These are phyloP conservation scores for Anethum foeniculum DNA, from an alignment of 140 eudicot genomes.

Conservation along the genomic window DNA sequence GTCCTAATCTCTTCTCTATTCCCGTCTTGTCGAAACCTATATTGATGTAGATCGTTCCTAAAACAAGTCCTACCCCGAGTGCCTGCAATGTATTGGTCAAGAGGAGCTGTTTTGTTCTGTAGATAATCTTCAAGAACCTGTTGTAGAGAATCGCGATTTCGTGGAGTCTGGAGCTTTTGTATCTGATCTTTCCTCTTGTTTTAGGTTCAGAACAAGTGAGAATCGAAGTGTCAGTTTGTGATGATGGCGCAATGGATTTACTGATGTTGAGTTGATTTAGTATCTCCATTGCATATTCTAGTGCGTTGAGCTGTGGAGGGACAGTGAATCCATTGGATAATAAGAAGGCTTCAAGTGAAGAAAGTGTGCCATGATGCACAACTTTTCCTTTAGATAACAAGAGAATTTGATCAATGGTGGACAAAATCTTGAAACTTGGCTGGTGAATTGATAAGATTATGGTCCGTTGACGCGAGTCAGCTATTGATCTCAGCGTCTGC, in stretches of 20 bases:
- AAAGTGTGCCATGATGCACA: conserved; percentile 64
- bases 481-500: conserved; percentile 62
- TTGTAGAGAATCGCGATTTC: conserved; percentile 48
- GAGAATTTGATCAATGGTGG: conserved; percentile 57
- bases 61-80: conserved; percentile 64
- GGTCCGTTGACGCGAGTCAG: conserved; percentile 51
- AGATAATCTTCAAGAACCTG: conserved; percentile 72
- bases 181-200: conserved; percentile 20
- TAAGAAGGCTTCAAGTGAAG: conserved; percentile 46
- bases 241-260: conserved; percentile 6
- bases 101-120: conserved; percentile 76
- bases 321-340: conserved; percentile 49
- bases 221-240: conserved; percentile 4
- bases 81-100: conserved; percentile 80
- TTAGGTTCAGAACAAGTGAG: neutral
- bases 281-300: conserved; percentile 96
- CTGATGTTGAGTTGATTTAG: conserved; percentile 41
- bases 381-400: conserved; percentile 66
- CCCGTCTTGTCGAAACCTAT: conserved; percentile 70
- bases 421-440: conserved; percentile 84
- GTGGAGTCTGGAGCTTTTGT: conserved; percentile 63
- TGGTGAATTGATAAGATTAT: conserved; percentile 78
- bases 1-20: conserved; percentile 70
- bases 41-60: conserved; percentile 85
- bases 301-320: conserved; percentile 86